A percentile compares a stretch with the other conserved stretches of the same genome.
These are phyloP conservation scores for Roridomyces roridus DNA, from an alignment of 768 basidiomycete genomes.

Conservation along the genomic window DNA sequence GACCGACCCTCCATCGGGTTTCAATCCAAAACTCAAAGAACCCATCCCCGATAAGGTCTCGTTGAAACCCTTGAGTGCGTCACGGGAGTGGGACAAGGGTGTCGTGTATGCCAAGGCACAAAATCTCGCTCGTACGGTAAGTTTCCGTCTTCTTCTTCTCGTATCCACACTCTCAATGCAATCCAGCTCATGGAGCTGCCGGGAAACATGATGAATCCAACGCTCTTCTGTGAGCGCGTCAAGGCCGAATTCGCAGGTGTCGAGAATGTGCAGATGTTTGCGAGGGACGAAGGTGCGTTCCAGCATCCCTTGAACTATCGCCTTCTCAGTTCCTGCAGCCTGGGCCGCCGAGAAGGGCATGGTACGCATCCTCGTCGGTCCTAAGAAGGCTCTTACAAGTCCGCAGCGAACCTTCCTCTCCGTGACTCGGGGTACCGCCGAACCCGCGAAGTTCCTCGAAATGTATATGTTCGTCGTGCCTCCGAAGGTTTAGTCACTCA, in stretches of 20 bases:
- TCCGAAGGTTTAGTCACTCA: not conserved
- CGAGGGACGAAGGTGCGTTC: slow-evolving; percentile 73
- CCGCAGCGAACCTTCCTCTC: slow-evolving; percentile 82
- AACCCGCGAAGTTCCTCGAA: slow-evolving; percentile 89
- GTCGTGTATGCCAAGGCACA: slow-evolving; percentile 77
- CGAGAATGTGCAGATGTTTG: slow-evolving; percentile 69
- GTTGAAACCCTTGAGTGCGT: slow-evolving; percentile 51
- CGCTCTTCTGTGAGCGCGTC: slow-evolving; percentile 78
- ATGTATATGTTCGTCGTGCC: slow-evolving; percentile 56
- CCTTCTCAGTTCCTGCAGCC: slow-evolving; percentile 41
- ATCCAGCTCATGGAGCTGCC: slow-evolving; percentile 82
- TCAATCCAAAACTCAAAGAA: slow-evolving; percentile 65
- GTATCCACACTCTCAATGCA: not conserved
- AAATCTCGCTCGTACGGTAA: slow-evolving; percentile 79
- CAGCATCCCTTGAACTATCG: not conserved
- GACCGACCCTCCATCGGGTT: slow-evolving; percentile 69
- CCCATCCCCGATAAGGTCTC: slow-evolving; percentile 55
- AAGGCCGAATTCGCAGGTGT: slow-evolving; percentile 69
- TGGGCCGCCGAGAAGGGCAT: slow-evolving; percentile 89
- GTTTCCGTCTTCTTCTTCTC: slow-evolving; percentile 18
- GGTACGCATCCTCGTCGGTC: slow-evolving; percentile 58
- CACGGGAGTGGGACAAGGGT: slow-evolving; percentile 76
- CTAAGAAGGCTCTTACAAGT: not conserved
- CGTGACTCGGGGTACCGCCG: slow-evolving; percentile 80
- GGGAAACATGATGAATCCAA: slow-evolving; percentile 86